These are phyloP conservation scores for Hyaloscypha bicolor DNA, from an alignment of 495 filamentous ascomycete species.

Conservation along the genomic window DNA sequence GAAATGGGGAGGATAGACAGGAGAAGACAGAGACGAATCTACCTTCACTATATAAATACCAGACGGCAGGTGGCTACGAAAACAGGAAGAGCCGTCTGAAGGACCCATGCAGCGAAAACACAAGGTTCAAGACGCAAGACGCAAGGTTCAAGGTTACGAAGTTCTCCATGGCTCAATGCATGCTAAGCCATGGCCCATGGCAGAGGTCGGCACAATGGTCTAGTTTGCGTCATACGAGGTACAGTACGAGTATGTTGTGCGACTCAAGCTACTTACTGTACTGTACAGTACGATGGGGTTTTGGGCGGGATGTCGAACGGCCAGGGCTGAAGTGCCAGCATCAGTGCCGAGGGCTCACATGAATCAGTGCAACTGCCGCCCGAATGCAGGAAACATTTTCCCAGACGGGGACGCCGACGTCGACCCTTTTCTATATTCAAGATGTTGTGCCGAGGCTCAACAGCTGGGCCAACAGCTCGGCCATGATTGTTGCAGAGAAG, in stretches of 20 bases:
- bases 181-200: not conserved
- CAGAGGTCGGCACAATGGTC: not conserved
- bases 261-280: too few relatives aligned
- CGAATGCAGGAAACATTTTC: constrained; percentile 2
- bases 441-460: too few relatives aligned
- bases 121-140: not conserved
- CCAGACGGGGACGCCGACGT: constrained; percentile 3
- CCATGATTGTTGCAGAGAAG: not conserved
- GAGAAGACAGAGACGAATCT: not conserved
- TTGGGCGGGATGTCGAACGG: too few relatives aligned
- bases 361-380: constrained; percentile 4
- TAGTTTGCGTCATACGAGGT: not conserved
- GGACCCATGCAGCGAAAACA: not conserved
- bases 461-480: too few relatives aligned
- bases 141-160: not conserved
- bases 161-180: not conserved
- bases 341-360: not conserved
- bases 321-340: not conserved
- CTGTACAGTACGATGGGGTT: not conserved
- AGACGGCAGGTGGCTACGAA: not conserved
- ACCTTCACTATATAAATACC: not conserved
- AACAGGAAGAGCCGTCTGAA: not conserved
- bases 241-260: too few relatives aligned
- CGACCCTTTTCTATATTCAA: not conserved
- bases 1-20: not conserved